Evolutionary conservation across 345 rosid genomes (phyloP).

Genomic region (Psidium guajava): DNA sequence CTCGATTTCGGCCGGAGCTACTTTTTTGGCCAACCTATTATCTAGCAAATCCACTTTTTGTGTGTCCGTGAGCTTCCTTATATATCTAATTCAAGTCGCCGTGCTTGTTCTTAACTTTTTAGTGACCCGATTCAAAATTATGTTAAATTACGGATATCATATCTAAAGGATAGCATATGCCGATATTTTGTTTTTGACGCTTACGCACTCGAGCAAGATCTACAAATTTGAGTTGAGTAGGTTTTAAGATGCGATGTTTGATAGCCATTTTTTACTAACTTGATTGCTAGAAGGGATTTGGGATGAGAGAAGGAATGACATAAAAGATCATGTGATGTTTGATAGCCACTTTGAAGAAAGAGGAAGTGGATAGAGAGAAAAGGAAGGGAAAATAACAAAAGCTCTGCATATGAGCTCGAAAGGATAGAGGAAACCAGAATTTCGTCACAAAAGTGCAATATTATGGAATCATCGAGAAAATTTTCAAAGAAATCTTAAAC

Average conservation of each 20-base stretch:
- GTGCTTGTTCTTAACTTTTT: background rate
- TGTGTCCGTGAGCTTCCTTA: too few relatives aligned
- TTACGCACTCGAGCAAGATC: background rate
- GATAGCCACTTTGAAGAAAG: background rate
- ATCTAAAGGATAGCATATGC: too few relatives aligned
- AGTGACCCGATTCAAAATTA: background rate
- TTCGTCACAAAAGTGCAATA: background rate
- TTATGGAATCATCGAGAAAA: too few relatives aligned
- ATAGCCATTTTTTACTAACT: too few relatives aligned
- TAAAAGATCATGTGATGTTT: background rate
- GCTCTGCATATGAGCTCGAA: background rate
- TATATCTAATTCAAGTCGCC: background rate
- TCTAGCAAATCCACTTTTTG: background rate
- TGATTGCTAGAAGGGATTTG: too few relatives aligned
- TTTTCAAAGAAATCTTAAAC: too few relatives aligned
- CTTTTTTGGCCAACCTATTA: background rate
- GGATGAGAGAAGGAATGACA: fast-evolving
- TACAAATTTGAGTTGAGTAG: too few relatives aligned
- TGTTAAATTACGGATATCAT: too few relatives aligned
- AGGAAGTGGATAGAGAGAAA: background rate
- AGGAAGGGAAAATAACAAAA: background rate
- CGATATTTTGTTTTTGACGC: background rate
- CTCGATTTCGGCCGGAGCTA: background rate
- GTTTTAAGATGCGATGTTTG: too few relatives aligned
- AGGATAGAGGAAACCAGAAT: background rate